A percentile compares a stretch with the other conserved stretches of the same genome.
These are phyloP conservation scores for Penicillium herquei DNA, from an alignment of 495 filamentous ascomycete species.

Conservation along the genomic window DNA sequence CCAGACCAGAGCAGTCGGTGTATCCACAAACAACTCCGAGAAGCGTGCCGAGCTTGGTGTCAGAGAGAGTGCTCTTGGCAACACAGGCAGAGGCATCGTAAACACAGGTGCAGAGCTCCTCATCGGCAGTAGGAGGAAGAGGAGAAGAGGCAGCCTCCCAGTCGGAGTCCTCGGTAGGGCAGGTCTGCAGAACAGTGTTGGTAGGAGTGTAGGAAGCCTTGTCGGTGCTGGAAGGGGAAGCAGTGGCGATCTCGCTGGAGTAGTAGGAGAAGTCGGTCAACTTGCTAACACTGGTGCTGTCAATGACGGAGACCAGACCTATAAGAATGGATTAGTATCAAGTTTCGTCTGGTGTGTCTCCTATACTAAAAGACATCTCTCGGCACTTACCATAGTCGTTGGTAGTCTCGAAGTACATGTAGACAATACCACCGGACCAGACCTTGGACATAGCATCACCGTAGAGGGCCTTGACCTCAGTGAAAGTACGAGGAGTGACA, in stretches of 20 bases:
- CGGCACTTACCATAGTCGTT: conserved; percentile 78
- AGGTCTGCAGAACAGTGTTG: conserved; percentile 69
- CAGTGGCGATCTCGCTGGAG: conserved; percentile 65
- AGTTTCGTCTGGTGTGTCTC: background rate
- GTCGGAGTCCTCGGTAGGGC: conserved; percentile 60
- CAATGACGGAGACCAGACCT: conserved; percentile 70
- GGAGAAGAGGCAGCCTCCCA: conserved; percentile 66
- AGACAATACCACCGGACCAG: conserved; percentile 92
- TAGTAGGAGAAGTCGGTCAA: conserved; percentile 74
- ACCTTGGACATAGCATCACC: conserved; percentile 75
- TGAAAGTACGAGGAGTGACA: conserved; percentile 70
- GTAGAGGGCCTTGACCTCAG: conserved; percentile 83
- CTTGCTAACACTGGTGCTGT: conserved; percentile 55
- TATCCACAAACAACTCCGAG: conserved; percentile 74
- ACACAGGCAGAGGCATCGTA: conserved; percentile 65
- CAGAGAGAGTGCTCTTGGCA: conserved; percentile 48
- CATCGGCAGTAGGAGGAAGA: conserved; percentile 80
- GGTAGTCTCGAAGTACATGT: conserved; percentile 93
- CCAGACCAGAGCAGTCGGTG: conserved; percentile 68
- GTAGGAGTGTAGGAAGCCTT: conserved; percentile 70
- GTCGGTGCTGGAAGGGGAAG: conserved; percentile 62
- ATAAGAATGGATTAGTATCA: conserved; percentile 1
- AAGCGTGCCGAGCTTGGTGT: conserved; percentile 57
- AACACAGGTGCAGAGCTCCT: conserved; percentile 80
- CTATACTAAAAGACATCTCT: no score